phyloP scores from a whole-genome alignment of 192 early-diverging fungal species.

The Thamnidium elegans region DNA sequence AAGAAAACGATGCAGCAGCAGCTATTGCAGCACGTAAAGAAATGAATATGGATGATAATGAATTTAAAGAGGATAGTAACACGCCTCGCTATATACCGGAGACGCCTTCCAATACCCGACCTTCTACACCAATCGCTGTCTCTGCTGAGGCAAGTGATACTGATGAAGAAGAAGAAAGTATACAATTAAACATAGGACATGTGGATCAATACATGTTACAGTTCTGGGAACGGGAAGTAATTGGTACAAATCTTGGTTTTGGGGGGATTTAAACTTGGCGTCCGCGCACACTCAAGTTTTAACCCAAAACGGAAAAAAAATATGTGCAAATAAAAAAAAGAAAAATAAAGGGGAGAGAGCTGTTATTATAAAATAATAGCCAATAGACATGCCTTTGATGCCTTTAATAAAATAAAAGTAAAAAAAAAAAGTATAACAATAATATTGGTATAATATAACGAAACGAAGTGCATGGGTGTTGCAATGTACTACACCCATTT shows the following conservation, averaged over 20 bases:
- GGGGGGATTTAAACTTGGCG: conserved; percentile 28
- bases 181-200: conserved; percentile 52
- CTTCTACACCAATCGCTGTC: neutral
- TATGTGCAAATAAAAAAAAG: no score
- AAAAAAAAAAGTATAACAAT: no score
- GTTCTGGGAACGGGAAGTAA: conserved; percentile 51
- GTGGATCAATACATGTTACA: conserved; percentile 75
- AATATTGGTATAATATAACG: no score
- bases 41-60: conserved; percentile 55
- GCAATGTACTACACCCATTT: no score
- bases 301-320: neutral
- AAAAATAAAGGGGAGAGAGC: no score
- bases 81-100: conserved; percentile 13
- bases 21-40: conserved; percentile 53
- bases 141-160: neutral
- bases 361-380: no score
- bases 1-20: conserved; percentile 60
- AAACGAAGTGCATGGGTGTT: no score
- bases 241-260: conserved; percentile 55
- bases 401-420: no score
- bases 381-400: no score
- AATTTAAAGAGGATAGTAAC: conserved; percentile 51
- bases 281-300: conserved; percentile 1
- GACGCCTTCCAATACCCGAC: neutral
- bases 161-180: conserved; percentile 8